phyloP scores from a whole-genome alignment of 1,139 yeast genomes.

The Geotrichum bryndzae region DNA sequence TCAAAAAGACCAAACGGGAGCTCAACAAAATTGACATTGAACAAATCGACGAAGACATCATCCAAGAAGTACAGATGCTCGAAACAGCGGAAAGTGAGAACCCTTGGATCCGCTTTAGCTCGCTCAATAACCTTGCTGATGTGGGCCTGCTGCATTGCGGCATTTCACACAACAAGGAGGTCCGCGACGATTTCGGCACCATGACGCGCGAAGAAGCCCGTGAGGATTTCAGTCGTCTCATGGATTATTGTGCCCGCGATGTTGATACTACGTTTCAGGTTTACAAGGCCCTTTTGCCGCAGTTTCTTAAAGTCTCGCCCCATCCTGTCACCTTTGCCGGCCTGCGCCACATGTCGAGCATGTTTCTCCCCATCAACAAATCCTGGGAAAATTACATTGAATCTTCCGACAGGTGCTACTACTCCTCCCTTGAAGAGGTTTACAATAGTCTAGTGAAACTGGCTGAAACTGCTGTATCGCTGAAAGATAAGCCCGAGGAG shows the following conservation, averaged over 20 bases:
- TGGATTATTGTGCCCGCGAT: conserved; percentile 82
- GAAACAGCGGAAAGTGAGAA: conserved; percentile 27
- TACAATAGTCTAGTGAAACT: conserved; percentile 52
- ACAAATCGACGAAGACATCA: conserved; percentile 5
- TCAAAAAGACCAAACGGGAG: conserved; percentile 23
- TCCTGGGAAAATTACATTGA: conserved; percentile 67
- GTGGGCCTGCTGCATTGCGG: conserved; percentile 80
- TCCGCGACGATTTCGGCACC: conserved; percentile 59
- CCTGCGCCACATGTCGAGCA: conserved; percentile 64
- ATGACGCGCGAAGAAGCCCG: conserved; percentile 50
- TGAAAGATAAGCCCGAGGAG: conserved; percentile 35
- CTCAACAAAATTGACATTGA: conserved; percentile 11
- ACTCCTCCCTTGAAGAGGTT: conserved; percentile 52
- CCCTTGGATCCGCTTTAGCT: conserved; percentile 76
- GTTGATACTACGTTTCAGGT: conserved; percentile 71
- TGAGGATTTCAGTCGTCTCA: conserved; percentile 52
- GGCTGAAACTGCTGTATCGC: conserved; percentile 52
- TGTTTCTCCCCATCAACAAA: conserved; percentile 71
- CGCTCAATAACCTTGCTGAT: conserved; percentile 74
- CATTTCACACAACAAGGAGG: conserved; percentile 57
- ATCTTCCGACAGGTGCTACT: conserved; percentile 64
- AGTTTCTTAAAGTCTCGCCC: conserved; percentile 62
- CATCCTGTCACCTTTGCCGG: conserved; percentile 97
- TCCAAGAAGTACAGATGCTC: neutral
- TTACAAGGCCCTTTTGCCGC: conserved; percentile 62